These are phyloP conservation scores for Sclerotinia borealis DNA, from an alignment of 2,329 filamentous ascomycete species.

Conservation along the genomic window DNA sequence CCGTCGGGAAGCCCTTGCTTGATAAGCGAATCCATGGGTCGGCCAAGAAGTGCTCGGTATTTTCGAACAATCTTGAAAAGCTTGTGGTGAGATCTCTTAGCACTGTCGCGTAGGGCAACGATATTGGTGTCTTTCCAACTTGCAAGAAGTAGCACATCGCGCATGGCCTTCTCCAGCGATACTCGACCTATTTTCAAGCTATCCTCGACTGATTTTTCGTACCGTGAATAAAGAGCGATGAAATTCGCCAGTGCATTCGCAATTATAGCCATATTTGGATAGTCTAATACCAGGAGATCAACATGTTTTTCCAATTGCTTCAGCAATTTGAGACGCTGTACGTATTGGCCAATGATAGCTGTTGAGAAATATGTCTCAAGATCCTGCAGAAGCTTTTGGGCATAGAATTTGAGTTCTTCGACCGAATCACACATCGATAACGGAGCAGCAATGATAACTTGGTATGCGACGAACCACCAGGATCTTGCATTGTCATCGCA, in stretches of 20 bases:
- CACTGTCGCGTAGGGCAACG: slow-evolving; percentile 79
- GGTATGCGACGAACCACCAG: slow-evolving; percentile 97
- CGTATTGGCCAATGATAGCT: slow-evolving; percentile 77
- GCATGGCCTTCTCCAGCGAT: slow-evolving; percentile 84
- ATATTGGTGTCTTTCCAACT: slow-evolving; percentile 99
- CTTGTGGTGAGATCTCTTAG: slow-evolving; percentile 83
- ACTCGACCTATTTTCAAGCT: slow-evolving; percentile 61
- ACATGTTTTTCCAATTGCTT: slow-evolving; percentile 60
- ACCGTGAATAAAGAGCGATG: slow-evolving; percentile 67
- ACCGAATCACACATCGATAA: slow-evolving; percentile 56
- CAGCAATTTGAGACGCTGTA: slow-evolving; percentile 65
- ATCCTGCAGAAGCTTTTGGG: slow-evolving; percentile 63
- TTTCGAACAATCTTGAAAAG: slow-evolving; percentile 88
- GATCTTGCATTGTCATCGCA: slow-evolving; percentile 72
- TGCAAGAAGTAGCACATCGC: slow-evolving; percentile 83
- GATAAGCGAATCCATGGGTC: slow-evolving; percentile 64
- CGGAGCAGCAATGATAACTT: slow-evolving; percentile 75
- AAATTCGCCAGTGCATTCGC: slow-evolving; percentile 67
- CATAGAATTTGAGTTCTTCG: slow-evolving; percentile 56
- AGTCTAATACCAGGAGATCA: slow-evolving; percentile 51
- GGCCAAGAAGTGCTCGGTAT: slow-evolving; percentile 72
- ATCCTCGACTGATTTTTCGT: slow-evolving; percentile 59
- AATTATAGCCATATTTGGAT: slow-evolving; percentile 52
- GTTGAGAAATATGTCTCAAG: slow-evolving; percentile 73
- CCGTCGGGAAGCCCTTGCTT: slow-evolving; percentile 52